These are phyloP conservation scores for Aspergillus sojae DNA, from an alignment of 2,329 filamentous ascomycete genomes.

Conservation along the genomic window DNA sequence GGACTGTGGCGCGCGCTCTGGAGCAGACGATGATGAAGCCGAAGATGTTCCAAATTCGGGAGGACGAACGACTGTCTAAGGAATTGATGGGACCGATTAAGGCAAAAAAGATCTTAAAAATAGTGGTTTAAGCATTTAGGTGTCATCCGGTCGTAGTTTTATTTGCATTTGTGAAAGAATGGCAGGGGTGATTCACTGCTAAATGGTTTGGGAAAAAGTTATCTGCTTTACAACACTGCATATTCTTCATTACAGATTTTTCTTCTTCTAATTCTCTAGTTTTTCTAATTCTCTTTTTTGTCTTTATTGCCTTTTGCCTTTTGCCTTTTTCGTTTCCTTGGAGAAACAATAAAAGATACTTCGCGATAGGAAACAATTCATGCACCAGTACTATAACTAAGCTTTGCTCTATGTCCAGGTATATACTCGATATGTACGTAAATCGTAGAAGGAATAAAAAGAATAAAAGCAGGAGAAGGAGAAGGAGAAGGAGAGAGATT, in stretches of 20 bases:
- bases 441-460: slow-evolving; percentile 4
- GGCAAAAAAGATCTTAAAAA: slow-evolving; percentile 18
- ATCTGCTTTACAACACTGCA: neutral
- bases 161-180: neutral
- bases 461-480: neutral
- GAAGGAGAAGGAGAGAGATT: neutral
- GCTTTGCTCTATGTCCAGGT: neutral
- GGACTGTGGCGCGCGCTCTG: slow-evolving; percentile 16
- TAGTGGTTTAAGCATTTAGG: slow-evolving; percentile 14
- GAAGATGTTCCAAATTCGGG: slow-evolving; percentile 16
- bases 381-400: neutral
- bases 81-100: slow-evolving; percentile 17
- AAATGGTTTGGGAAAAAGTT: neutral
- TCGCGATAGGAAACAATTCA: neutral
- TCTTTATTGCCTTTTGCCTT: neutral
- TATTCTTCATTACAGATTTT: neutral
- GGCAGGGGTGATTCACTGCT: neutral
- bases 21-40: slow-evolving; percentile 25
- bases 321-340: neutral
- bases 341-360: neutral
- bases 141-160: neutral
- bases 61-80: slow-evolving; percentile 21
- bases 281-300: neutral
- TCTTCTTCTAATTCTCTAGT: neutral
- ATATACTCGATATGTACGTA: slow-evolving; percentile 8